Base-by-base conservation (phyloP, 345 rosid genomes). In the Aethionema arabicum region DNA sequence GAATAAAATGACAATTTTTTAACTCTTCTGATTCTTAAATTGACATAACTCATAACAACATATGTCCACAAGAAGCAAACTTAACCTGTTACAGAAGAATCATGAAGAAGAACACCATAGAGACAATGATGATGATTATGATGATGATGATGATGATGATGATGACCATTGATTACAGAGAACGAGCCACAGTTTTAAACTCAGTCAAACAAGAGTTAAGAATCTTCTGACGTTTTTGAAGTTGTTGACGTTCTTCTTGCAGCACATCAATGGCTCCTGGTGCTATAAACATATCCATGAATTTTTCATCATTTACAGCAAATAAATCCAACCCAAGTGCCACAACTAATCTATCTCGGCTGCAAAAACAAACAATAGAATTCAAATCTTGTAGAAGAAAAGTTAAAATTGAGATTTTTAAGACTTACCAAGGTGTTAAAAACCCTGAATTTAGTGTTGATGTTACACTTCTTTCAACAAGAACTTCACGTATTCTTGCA, bases 251-350 rank as follows among this genome's bases (percentile, higher is more conserved):
- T 77, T 90, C 95, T 35, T 79, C 74, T 51, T 84, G 83, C 49
- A 90, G 78, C 33, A 78, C 77, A 14, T 90, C 96, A 50, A 90
- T 79, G 27, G 97, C 97, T 37, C 90, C 96, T 11, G 99, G 96
- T 13, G 96, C 90, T 32, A 82, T 90, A 49, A 90, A 90, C 91
- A 93, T 82, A 79, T 93, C 97, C 97, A 84, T 87, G 79, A 93
- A 93, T 72, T 75, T 87, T 41, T 84, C 97, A 21, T 90, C 97
- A 16, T 76, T 90, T 15, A 87, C 96, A 0, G 95, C 97, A 39
- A 93, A 93, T 67, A 93, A 41, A 63, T 93, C 96, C 77, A 90
- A 63, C 3, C 95, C 95, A 30, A 90, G 82, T 46, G 91, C 85
- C 69, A 85, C 95, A 58, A 93, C 83, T 3, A 93, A 80, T 47